Percentiles rank a stretch among this genome's conserved stretches.
These are phyloP conservation scores for Hanseniaspora guilliermondii DNA, from an alignment of 805 yeast genomes.

Conservation along the genomic window DNA sequence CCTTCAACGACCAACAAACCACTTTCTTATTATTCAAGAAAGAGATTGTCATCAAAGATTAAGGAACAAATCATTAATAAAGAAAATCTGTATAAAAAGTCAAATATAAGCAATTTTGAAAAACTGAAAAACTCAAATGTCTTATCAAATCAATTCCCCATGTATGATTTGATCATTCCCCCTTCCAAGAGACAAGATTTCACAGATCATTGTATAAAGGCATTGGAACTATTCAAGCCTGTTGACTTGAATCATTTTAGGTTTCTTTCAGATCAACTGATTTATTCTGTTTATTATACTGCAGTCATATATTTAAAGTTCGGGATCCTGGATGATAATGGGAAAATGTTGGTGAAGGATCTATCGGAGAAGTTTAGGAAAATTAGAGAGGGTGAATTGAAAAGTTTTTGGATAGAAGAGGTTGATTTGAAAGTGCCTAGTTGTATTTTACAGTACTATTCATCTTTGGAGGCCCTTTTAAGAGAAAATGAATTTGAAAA, in stretches of 20 bases:
- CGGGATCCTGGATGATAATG: constrained; percentile 13
- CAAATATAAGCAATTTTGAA: neutral
- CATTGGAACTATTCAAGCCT: constrained; percentile 16
- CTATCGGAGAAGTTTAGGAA: constrained; percentile 19
- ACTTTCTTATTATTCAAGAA: constrained; percentile 5
- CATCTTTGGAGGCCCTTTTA: constrained; percentile 19
- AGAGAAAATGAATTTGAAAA: constrained; percentile 14
- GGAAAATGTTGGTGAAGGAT: constrained; percentile 15
- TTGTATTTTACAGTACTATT: constrained; percentile 21
- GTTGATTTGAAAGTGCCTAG: constrained; percentile 22
- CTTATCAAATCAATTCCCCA: constrained; percentile 16
- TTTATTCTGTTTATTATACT: constrained; percentile 18
- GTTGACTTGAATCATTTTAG: constrained; percentile 18
- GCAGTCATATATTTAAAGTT: constrained; percentile 16
- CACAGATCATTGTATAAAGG: constrained; percentile 17
- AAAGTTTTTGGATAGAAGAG: constrained; percentile 23
- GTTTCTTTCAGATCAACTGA: constrained; percentile 20
- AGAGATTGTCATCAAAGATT: constrained; percentile 11
- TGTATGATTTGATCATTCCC: constrained; percentile 17
- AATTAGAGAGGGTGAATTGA: constrained; percentile 20
- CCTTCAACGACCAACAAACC: neutral
- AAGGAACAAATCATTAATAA: constrained; percentile 2
- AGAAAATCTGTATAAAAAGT: neutral
- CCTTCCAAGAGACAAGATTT: constrained; percentile 14
- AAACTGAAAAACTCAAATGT: constrained; percentile 14